phyloP scores from a whole-genome alignment of 106 monocot genomes.

The Vanilla planifolia region DNA sequence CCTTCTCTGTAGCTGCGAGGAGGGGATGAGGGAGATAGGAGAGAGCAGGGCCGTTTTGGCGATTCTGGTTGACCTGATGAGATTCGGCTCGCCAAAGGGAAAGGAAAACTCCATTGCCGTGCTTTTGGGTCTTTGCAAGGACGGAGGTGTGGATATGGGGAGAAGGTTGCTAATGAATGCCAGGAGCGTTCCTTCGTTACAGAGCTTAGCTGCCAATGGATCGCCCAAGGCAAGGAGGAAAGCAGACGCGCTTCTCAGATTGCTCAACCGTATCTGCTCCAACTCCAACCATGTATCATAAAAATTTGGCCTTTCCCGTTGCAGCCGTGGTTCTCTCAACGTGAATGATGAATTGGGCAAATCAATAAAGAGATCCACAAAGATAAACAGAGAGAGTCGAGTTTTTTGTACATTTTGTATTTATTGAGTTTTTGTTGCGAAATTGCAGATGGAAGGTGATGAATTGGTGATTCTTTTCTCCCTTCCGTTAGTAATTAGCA shows the following conservation, averaged over 20 bases:
- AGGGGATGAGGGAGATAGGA: constrained; percentile 34
- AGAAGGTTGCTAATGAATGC: constrained; percentile 38
- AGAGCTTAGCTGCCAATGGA: constrained; percentile 29
- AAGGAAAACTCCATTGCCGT: constrained; percentile 41
- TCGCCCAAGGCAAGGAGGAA: constrained; percentile 37
- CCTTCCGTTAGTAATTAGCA: too few species aligned
- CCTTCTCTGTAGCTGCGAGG: constrained; percentile 24
- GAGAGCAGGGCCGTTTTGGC: constrained; percentile 15
- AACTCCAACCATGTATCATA: too few species aligned
- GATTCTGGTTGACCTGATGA: constrained; percentile 31
- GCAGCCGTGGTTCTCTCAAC: too few species aligned
- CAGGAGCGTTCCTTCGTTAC: constrained; percentile 31
- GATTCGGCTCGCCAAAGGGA: constrained; percentile 40
- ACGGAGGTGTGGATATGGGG: constrained; percentile 40
- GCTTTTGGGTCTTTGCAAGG: constrained; percentile 33
- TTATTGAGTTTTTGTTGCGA: too few species aligned
- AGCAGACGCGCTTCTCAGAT: constrained; percentile 37
- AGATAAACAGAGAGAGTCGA: too few species aligned
- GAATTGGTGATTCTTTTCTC: too few species aligned
- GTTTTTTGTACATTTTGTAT: too few species aligned
- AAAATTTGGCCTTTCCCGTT: too few species aligned
- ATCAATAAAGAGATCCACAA: too few species aligned
- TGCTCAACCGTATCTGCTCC: constrained; percentile 33
- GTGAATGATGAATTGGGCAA: too few species aligned
- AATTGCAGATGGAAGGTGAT: too few species aligned